Evolutionary conservation across 495 filamentous ascomycete genomes (phyloP).

Genomic region (Sordaria brevicollis): DNA sequence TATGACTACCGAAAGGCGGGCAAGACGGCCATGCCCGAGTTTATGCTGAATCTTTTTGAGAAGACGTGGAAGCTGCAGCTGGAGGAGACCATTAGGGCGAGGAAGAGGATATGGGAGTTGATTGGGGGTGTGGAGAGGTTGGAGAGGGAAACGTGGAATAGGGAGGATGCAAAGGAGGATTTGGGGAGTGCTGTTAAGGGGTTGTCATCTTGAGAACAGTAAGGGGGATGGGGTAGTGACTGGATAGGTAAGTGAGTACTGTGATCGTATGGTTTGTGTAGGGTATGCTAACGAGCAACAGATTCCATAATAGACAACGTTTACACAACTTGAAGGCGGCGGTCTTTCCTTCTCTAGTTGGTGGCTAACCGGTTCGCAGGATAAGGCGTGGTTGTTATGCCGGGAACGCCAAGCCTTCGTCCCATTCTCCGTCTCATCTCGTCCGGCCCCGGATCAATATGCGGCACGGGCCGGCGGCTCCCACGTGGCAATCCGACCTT

Average conservation of each 20-base stretch:
- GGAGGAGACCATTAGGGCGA: constrained; percentile 37
- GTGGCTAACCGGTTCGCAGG: too few species aligned
- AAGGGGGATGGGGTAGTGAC: not conserved
- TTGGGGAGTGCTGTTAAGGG: constrained; percentile 38
- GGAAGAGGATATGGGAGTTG: constrained; percentile 42
- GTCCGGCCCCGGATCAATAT: too few species aligned
- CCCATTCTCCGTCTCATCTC: too few species aligned
- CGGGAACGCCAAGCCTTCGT: too few species aligned
- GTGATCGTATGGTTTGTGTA: too few species aligned
- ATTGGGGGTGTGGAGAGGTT: constrained; percentile 45
- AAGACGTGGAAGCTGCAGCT: constrained; percentile 59
- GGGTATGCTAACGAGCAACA: not conserved
- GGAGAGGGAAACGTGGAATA: constrained; percentile 69
- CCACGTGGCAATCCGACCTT: too few species aligned
- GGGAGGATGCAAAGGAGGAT: constrained; percentile 59
- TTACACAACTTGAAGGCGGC: too few species aligned
- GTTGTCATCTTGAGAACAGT: not conserved
- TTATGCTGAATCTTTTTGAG: constrained; percentile 56
- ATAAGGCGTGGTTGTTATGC: too few species aligned
- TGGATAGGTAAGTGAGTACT: too few species aligned
- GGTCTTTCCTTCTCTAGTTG: too few species aligned
- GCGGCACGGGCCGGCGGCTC: too few species aligned
- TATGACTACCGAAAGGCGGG: constrained; percentile 65
- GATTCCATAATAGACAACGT: too few species aligned
- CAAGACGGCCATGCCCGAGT: constrained; percentile 52